Conservation (phyloP, 2,329 filamentous ascomycete genomes). For the Magnaporthiopsis incrustans region DNA sequence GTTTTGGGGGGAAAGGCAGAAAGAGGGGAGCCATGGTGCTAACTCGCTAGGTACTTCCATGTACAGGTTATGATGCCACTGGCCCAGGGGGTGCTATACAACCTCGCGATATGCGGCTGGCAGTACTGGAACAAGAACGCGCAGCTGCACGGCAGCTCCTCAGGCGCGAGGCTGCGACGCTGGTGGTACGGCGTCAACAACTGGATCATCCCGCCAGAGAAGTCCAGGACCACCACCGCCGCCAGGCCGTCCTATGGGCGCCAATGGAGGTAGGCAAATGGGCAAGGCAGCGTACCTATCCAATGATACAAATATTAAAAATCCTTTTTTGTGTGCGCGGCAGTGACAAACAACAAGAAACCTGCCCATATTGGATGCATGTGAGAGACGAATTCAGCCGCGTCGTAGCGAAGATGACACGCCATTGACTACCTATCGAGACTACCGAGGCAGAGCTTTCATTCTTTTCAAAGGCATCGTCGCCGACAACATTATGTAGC, state of each 20-base stretch:
- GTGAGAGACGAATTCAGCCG: not conserved
- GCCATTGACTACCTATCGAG: not conserved
- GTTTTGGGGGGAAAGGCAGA: not conserved
- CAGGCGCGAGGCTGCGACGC: slow-evolving; percentile 69
- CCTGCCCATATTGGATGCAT: not conserved
- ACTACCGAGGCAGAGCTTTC: not conserved
- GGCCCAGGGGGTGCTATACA: slow-evolving; percentile 82
- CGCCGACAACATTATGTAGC: not conserved
- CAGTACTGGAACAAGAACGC: slow-evolving; percentile 78
- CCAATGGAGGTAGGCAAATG: not conserved
- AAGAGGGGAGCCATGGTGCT: not conserved
- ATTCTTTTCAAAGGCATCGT: not conserved
- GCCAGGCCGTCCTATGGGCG: not conserved
- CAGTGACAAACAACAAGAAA: not conserved
- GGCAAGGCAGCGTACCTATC: not conserved
- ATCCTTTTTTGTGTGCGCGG: not conserved
- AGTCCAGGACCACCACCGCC: slow-evolving; percentile 5
- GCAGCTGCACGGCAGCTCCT: slow-evolving; percentile 64
- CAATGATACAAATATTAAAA: not conserved
- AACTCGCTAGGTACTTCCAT: not conserved
- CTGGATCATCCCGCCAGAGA: slow-evolving; percentile 59
- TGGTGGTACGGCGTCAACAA: slow-evolving; percentile 98
- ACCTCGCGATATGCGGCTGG: slow-evolving; percentile 78
- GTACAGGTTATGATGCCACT: slow-evolving; percentile 73
- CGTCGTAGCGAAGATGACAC: not conserved